phyloP scores from a whole-genome alignment of 768 basidiomycete genomes.

The Nevesoporus exiguus region DNA sequence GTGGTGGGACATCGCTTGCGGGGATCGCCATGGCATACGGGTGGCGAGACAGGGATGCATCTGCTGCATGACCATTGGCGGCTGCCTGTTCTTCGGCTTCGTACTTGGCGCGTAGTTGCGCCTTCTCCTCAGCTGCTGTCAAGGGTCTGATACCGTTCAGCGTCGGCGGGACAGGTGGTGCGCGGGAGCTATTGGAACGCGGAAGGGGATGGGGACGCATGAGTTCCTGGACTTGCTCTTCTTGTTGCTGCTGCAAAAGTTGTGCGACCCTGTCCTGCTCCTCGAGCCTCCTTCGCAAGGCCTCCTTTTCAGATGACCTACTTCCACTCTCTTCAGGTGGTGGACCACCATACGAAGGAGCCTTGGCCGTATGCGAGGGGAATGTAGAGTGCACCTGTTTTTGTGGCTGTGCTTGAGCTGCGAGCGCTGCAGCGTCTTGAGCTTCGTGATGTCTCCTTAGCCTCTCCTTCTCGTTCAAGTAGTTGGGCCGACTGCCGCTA shows the following conservation, averaged over 20 bases:
- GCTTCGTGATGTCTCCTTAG: conserved; percentile 62
- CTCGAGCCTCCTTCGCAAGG: conserved; percentile 52
- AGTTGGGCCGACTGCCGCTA: conserved; percentile 37
- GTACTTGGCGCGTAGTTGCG: conserved; percentile 58
- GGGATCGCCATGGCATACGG: conserved; percentile 16
- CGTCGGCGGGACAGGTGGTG: conserved; percentile 30
- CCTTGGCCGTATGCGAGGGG: conserved; percentile 18
- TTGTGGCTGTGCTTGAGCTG: conserved; percentile 19
- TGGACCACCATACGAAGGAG: conserved; percentile 23
- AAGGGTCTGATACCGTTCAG: conserved; percentile 35
- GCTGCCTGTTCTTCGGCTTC: conserved; percentile 48
- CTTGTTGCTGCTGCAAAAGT: conserved; percentile 14
- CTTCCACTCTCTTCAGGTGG: conserved; percentile 17
- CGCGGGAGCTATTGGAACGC: conserved; percentile 25
- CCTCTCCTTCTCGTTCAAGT: conserved; percentile 63
- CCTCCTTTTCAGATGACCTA: conserved; percentile 53
- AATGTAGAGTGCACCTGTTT: conserved; percentile 14
- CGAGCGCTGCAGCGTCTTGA: conserved; percentile 56
- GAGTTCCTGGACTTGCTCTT: conserved; percentile 1
- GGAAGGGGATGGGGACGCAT: conserved; percentile 26
- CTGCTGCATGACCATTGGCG: conserved; percentile 23
- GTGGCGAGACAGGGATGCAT: conserved; percentile 9
- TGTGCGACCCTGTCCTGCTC: conserved; percentile 47
- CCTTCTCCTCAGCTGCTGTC: conserved; percentile 80
- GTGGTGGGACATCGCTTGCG: conserved; percentile 40